A percentile compares a stretch with the other conserved stretches of the same genome.
These are phyloP conservation scores for Aegilops umbellulata DNA, from an alignment of 176 grass and related monocot species.

Conservation along the genomic window DNA sequence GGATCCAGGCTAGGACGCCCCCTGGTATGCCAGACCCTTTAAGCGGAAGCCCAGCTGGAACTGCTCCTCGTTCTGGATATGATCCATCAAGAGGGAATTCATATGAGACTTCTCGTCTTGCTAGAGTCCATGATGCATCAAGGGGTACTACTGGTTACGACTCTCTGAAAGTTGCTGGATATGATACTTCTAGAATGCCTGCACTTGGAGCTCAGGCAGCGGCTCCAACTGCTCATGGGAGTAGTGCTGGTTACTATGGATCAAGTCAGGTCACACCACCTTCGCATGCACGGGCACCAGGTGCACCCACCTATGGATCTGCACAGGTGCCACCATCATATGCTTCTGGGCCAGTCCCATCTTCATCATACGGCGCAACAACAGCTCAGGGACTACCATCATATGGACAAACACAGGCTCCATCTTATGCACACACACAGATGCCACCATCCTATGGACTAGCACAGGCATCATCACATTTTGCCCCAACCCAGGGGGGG, in stretches of 20 bases:
- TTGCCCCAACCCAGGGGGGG: conserved; percentile 33
- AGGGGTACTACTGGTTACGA: conserved; percentile 43
- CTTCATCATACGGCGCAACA: conserved; percentile 32
- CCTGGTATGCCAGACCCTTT: conserved; percentile 36
- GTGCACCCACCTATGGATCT: conserved; percentile 54
- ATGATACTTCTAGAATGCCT: conserved; percentile 43
- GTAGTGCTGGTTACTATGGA: conserved; percentile 43
- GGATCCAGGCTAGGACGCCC: conserved; percentile 43
- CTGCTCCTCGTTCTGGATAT: conserved; percentile 42
- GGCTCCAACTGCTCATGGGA: conserved; percentile 29
- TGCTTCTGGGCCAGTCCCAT: conserved; percentile 22
- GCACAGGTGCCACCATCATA: conserved; percentile 36
- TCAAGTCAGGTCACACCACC: conserved; percentile 31
- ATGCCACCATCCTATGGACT: conserved; percentile 49
- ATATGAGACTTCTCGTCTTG: conserved; percentile 47
- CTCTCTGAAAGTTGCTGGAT: conserved; percentile 40
- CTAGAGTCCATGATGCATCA: conserved; percentile 45
- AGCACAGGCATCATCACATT: conserved; percentile 43
- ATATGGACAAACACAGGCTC: conserved; percentile 54
- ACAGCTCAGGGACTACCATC: conserved; percentile 47
- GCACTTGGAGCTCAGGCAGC: conserved; percentile 28
- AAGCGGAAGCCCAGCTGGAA: conserved; percentile 47
- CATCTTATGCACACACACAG: conserved; percentile 55
- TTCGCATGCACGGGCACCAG: conserved; percentile 47
- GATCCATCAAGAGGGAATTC: conserved; percentile 45